Conservation (phyloP, 768 basidiomycete species). For the Cubamyces sp. region DNA sequence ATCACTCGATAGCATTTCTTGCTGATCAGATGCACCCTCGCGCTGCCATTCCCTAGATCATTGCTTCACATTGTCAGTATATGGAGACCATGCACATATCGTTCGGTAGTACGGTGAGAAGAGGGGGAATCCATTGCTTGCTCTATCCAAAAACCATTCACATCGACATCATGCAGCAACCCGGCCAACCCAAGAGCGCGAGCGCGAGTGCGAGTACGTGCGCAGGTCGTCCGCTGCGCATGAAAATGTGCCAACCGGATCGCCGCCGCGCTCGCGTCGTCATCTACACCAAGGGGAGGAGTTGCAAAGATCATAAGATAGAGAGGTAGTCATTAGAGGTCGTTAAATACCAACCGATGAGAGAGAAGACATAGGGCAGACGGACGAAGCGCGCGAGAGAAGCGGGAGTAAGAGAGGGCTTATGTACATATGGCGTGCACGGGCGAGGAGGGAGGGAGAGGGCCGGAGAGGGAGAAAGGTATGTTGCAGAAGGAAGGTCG, state of each 20-base stretch:
- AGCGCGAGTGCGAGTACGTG: too few species aligned
- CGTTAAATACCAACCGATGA: slow-evolving; percentile 28
- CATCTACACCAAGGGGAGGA: background rate
- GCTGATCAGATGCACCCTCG: too few species aligned
- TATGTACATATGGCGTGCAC: slow-evolving; percentile 19
- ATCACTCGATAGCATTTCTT: background rate
- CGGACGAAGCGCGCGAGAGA: background rate
- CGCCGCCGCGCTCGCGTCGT: too few species aligned
- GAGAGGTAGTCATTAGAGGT: slow-evolving; percentile 25
- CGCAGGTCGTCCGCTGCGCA: background rate
- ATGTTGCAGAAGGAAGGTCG: slow-evolving; percentile 21
- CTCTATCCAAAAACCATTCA: background rate
- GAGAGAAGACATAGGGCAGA: slow-evolving; percentile 4
- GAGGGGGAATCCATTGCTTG: background rate
- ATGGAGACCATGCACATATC: too few species aligned
- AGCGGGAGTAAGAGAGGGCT: background rate
- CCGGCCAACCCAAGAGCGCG: background rate
- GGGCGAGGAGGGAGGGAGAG: slow-evolving; percentile 5
- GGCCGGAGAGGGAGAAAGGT: background rate
- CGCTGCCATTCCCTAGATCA: too few species aligned
- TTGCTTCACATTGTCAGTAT: too few species aligned
- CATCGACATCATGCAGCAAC: background rate
- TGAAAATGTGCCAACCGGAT: too few species aligned
- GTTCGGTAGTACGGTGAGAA: background rate
- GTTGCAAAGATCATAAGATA: slow-evolving; percentile 19